These are phyloP conservation scores for Catenaria anguillulae DNA, from an alignment of 371 early-diverging fungal species.

Conservation along the genomic window DNA sequence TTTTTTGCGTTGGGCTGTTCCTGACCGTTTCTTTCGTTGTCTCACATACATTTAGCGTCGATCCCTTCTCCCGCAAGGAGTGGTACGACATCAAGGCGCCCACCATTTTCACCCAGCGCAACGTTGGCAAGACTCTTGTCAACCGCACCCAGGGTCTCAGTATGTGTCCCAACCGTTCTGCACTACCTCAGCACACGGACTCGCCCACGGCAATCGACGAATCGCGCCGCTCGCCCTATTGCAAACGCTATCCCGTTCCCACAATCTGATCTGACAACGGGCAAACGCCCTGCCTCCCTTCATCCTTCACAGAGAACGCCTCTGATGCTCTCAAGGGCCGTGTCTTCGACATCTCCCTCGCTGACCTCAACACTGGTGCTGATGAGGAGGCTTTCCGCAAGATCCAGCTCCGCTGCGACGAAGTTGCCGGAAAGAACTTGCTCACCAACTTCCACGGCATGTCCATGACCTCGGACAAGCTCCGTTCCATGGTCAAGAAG, in stretches of 20 bases:
- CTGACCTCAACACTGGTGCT: conserved; percentile 87
- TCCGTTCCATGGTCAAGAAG: conserved; percentile 99
- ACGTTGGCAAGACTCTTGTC: conserved; percentile 97
- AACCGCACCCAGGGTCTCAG: conserved; percentile 98
- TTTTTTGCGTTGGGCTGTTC: too few relatives aligned
- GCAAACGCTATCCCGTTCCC: too few relatives aligned
- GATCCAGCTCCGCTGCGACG: conserved; percentile 95
- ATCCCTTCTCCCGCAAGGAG: conserved; percentile 97
- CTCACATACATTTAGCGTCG: conserved; percentile 49
- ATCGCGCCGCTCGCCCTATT: too few relatives aligned
- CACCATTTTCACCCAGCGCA: conserved; percentile 80
- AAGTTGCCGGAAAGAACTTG: conserved; percentile 96
- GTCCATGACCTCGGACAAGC: conserved; percentile 99
- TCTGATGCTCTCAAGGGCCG: conserved; percentile 93
- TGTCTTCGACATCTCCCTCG: conserved; percentile 95
- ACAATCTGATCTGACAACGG: too few relatives aligned
- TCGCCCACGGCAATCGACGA: too few relatives aligned
- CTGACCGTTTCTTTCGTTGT: background rate
- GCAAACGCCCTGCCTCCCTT: conserved; percentile 4
- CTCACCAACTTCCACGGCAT: conserved; percentile 99
- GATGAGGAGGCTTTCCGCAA: conserved; percentile 95
- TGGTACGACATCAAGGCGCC: conserved; percentile 99
- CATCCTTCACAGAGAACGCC: conserved; percentile 58
- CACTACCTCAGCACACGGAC: background rate
- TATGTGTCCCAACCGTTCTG: conserved; percentile 25